These are phyloP conservation scores for Syzygium aqueum DNA, from an alignment of 345 rosid genomes.

Conservation along the genomic window DNA sequence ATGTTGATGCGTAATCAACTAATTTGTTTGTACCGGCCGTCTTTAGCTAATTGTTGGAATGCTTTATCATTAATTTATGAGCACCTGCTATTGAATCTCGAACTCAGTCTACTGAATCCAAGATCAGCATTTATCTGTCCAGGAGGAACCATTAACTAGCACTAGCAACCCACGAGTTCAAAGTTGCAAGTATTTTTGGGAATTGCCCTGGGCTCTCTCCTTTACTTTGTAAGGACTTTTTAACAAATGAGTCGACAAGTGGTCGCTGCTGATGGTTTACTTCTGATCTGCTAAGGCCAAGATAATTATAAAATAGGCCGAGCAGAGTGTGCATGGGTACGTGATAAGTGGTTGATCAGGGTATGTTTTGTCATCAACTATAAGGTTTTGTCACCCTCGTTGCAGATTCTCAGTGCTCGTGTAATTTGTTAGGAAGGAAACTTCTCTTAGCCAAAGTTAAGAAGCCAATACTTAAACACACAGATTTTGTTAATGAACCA, in stretches of 20 bases:
- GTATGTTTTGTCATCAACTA: not conserved
- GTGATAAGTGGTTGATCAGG: not conserved
- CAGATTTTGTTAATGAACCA: not conserved
- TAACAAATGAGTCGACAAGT: not conserved
- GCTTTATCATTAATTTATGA: not conserved
- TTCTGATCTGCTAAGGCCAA: not conserved
- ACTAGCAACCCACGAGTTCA: not conserved
- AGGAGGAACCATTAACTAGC: not conserved
- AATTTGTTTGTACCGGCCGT: not conserved
- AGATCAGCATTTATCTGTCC: not conserved
- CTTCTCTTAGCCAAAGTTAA: not conserved
- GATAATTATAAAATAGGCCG: not conserved
- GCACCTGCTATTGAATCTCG: not conserved
- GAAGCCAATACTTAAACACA: not conserved
- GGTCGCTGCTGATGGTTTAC: not conserved
- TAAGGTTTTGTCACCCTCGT: not conserved
- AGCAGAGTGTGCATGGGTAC: not conserved
- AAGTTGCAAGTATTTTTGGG: not conserved
- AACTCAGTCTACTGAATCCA: not conserved
- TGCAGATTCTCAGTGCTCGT: not conserved
- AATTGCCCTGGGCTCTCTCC: not conserved
- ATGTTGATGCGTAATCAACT: not conserved
- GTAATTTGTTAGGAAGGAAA: not conserved
- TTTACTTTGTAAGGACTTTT: not conserved
- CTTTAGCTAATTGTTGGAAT: not conserved